phyloP scores from a whole-genome alignment of 2,329 filamentous ascomycete genomes.

The Myriosclerotinia scirpicola region DNA sequence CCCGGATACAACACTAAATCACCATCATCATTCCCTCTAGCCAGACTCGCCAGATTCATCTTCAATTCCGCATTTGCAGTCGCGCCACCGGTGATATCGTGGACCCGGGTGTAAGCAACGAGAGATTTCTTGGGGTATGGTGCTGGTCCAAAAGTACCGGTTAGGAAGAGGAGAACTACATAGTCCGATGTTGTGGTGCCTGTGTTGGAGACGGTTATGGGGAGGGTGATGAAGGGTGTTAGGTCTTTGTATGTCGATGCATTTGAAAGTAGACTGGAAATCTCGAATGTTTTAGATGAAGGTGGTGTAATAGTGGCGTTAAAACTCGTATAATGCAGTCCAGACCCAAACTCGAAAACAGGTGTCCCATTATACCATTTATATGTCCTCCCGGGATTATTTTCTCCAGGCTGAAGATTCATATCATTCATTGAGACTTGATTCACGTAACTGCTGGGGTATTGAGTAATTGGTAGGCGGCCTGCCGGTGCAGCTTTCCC shows the following conservation, averaged over 20 bases:
- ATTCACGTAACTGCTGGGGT: conserved; percentile 53
- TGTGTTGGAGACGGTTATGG: conserved; percentile 45
- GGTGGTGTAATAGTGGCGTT: conserved; percentile 1
- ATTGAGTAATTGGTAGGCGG: conserved; percentile 55
- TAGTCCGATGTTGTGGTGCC: conserved; percentile 56
- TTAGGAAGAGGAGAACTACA: conserved; percentile 52
- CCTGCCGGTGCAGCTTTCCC: conserved; percentile 45
- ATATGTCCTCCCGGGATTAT: conserved; percentile 54
- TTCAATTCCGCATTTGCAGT: conserved; percentile 42
- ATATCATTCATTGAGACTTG: conserved; percentile 57
- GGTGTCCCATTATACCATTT: conserved; percentile 55
- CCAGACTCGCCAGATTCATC: conserved; percentile 51
- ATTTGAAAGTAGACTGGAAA: conserved; percentile 17
- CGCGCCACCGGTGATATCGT: conserved; percentile 35
- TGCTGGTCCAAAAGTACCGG: conserved; percentile 47
- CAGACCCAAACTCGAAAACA: conserved; percentile 54
- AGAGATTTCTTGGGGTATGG: conserved; percentile 55
- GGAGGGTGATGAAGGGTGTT: conserved; percentile 42
- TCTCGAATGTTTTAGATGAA: conserved; percentile 13
- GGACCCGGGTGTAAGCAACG: conserved; percentile 49
- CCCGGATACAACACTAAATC: conserved; percentile 55
- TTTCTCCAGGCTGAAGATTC: conserved; percentile 50
- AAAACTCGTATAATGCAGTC: conserved; percentile 42
- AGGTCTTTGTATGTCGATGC: conserved; percentile 27
- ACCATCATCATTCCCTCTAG: conserved; percentile 51